Conservation (phyloP, 495 filamentous ascomycete species). For the Podospora tetraspora region DNA sequence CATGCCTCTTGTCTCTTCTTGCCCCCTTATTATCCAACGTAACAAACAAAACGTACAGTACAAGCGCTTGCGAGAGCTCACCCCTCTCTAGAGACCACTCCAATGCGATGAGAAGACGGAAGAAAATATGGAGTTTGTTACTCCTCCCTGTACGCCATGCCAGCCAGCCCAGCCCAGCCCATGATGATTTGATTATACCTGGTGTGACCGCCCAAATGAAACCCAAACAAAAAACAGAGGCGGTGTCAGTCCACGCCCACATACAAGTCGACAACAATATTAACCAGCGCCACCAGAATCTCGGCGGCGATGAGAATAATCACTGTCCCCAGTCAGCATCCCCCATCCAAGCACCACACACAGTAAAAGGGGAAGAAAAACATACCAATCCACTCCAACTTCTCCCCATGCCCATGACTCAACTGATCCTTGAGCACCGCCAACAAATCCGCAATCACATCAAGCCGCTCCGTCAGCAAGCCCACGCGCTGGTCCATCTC, state of each 20-base stretch:
- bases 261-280: slow-evolving; percentile 92
- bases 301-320: slow-evolving; percentile 95
- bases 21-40: not conserved
- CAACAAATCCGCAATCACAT: slow-evolving; percentile 90
- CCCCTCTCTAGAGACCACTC: not conserved
- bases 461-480: slow-evolving; percentile 79
- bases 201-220: not conserved
- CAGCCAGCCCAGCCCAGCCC: not conserved
- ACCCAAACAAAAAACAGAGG: not conserved
- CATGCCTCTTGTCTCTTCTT: not conserved
- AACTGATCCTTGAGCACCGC: slow-evolving; percentile 95
- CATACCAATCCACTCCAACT: slow-evolving; percentile 91
- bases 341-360: not conserved
- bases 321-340: slow-evolving; percentile 47
- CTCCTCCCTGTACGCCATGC: slow-evolving; percentile 2
- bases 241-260: slow-evolving; percentile 63
- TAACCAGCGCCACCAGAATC: slow-evolving; percentile 89
- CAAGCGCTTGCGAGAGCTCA: not conserved
- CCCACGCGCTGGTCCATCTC: slow-evolving; percentile 97
- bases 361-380: slow-evolving; percentile 10
- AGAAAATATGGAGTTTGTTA: not conserved
- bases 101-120: not conserved
- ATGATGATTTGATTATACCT: not conserved
- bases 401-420: slow-evolving; percentile 92
- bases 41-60: not conserved